phyloP scores from a whole-genome alignment of 495 filamentous ascomycete genomes.

The Aspergillus saccharolyticus region DNA sequence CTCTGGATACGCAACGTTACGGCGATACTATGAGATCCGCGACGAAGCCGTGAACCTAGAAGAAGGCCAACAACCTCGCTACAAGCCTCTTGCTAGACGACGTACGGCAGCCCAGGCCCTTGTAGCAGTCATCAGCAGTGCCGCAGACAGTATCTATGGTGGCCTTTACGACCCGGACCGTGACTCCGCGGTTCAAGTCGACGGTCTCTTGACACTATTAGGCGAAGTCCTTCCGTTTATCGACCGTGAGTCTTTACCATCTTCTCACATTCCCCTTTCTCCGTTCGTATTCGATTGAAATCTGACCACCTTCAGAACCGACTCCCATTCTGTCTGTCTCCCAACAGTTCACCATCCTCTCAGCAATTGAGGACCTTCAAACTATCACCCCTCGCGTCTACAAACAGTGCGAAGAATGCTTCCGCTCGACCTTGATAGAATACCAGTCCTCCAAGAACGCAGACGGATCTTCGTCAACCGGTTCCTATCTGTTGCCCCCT shows the following conservation, averaged over 20 bases:
- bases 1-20: slow-evolving; percentile 84
- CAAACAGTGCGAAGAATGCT: slow-evolving; percentile 63
- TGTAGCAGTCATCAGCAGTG: slow-evolving; percentile 71
- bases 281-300: not conserved
- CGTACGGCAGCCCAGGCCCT: slow-evolving; percentile 66
- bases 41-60: slow-evolving; percentile 52
- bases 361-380: slow-evolving; percentile 77
- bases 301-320: slow-evolving; percentile 29
- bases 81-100: slow-evolving; percentile 50
- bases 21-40: slow-evolving; percentile 80
- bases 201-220: slow-evolving; percentile 75
- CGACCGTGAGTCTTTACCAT: slow-evolving; percentile 43
- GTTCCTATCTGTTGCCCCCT: slow-evolving; percentile 23
- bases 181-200: slow-evolving; percentile 76
- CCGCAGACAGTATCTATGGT: slow-evolving; percentile 81
- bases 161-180: slow-evolving; percentile 75
- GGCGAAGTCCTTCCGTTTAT: slow-evolving; percentile 78
- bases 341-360: slow-evolving; percentile 71
- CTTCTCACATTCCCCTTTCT: not conserved
- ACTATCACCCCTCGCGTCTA: slow-evolving; percentile 68
- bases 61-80: slow-evolving; percentile 37
- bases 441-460: slow-evolving; percentile 45
- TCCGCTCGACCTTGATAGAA: slow-evolving; percentile 47
- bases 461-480: slow-evolving; percentile 30
- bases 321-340: slow-evolving; percentile 41